phyloP scores from a whole-genome alignment of 805 yeast genomes.

The Isabelozyma gotoi region DNA sequence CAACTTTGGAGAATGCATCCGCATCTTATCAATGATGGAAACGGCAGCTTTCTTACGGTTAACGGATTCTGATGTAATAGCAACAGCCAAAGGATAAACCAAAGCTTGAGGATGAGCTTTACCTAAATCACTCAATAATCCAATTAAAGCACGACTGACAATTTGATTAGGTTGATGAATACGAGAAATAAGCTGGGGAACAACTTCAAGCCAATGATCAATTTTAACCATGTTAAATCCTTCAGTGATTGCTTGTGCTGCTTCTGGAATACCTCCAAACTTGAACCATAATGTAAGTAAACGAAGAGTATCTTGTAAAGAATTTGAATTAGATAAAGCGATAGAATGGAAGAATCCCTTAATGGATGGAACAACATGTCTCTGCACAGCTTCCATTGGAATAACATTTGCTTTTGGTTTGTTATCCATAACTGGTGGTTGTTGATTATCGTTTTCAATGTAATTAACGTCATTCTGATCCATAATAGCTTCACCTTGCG shows the following conservation, averaged over 20 bases:
- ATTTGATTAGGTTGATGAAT: constrained; percentile 91
- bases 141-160: constrained; percentile 77
- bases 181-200: constrained; percentile 93
- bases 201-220: constrained; percentile 93
- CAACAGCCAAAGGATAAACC: constrained; percentile 93
- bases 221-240: constrained; percentile 87
- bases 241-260: constrained; percentile 84
- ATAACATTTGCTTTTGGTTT: constrained; percentile 19
- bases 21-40: constrained; percentile 88
- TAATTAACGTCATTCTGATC: constrained; percentile 23
- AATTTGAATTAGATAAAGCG: constrained; percentile 79
- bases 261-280: constrained; percentile 91
- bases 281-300: constrained; percentile 92
- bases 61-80: constrained; percentile 88
- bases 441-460: constrained; percentile 5
- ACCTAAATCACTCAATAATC: constrained; percentile 82
- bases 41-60: constrained; percentile 89
- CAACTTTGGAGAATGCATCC: constrained; percentile 77
- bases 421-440: constrained; percentile 16
- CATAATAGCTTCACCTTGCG: constrained; percentile 19
- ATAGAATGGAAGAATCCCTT: constrained; percentile 95
- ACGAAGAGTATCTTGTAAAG: constrained; percentile 89
- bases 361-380: constrained; percentile 94
- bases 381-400: constrained; percentile 61
- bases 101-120: constrained; percentile 96